Evolutionary conservation across 139 green algal species (phyloP), one percentile per base, ranked within the genome.

Genomic region (Tetradesmus lagerheimii): DNA sequence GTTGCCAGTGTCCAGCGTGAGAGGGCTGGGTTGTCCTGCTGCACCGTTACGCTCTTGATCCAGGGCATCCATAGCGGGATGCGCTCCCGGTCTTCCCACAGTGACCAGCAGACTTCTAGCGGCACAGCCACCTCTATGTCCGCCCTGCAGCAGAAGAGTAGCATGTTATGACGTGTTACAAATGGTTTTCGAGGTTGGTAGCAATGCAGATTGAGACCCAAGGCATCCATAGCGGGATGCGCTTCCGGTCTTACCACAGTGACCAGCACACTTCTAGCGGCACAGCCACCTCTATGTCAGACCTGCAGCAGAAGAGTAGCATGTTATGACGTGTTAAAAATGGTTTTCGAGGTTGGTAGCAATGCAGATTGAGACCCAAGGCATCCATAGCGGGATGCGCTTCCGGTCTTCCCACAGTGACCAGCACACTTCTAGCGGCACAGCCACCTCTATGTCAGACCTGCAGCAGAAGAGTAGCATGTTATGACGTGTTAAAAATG

Each of bases 31-130:
- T 98, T 95, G 16, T 96, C 89, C 12, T 57, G 81, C 75, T 57
- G 71, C 74, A 97, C 95, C 87, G 93, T 92, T 9, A 98, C 96
- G n/a, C 85, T 94, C 9, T 92, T 93, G 50, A 99, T 99, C 97
- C 97, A 99, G 1, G 96, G 96, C 97, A 99, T 99, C 97, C 97
- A 99, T 34, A 92, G 64, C 0, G 97, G 97, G 81, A 99, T 99
- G 37, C 91, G 91, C 85, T 95, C 91, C 20, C 95, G 90, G 90
- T 99, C 96, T 35, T 98, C 94, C 97, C 96, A 98, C 80, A 99
- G 53, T 0, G 83, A 67, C 93, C 94, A 99, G 25, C 92, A 95
- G 29, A 92, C 67, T 50, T 97, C 95, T n/a, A 99, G 38, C 0
- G 97, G 95, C 31, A 95, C 93, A 16, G 92, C 64, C 31, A 97